Evolutionary conservation across 305 asterid species (phyloP), one percentile per base, ranked within the genome.

Genomic region (Fraxinus sp.): DNA sequence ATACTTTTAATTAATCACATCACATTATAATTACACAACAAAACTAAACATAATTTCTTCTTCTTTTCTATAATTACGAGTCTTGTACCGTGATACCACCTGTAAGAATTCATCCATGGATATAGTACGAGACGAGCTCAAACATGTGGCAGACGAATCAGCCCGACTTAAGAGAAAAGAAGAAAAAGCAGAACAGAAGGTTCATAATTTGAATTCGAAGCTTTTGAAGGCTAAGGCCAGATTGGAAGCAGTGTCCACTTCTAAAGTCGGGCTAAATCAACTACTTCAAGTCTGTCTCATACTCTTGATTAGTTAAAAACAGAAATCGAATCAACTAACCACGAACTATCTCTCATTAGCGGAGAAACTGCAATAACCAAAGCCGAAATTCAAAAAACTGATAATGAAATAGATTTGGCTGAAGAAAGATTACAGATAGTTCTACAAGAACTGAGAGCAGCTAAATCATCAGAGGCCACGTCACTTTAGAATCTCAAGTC

Each of bases 121-220:
- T 77, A 80, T 87, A 13, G 84, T 87, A 18, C 84, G 97, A 84
- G 84, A 89, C 4, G 97, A 96, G 87, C 91, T 91, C 85, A 89
- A 14, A 81, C 91, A 87, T 35, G 90, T 94, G 7, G 35, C 64
- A 5, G 92, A 89, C 22, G 93, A 91, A 90, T 88, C 85, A n/a
- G 88, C 87, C 8, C 88, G 82, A 81, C 22, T 86, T 8, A 91
- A 77, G 89, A 89, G 88, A 87, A 87, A 86, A 77, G 97, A 93
- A 83, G 88, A 82, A 79, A 90, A 89, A 81, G 72, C 90, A 3
- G 98, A 92, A 9, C 83, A 55, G 78, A 85, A 84, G 1, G 84
- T 94, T 41, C 93, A 91, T 90, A 90, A 86, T 81, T 91, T 94
- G 79, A 94, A 87, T 41, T 78, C 91, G 49, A 92, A 94, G 88